Conservation (phyloP, 2,329 filamentous ascomycete genomes). For the Fusarium miscanthi region DNA sequence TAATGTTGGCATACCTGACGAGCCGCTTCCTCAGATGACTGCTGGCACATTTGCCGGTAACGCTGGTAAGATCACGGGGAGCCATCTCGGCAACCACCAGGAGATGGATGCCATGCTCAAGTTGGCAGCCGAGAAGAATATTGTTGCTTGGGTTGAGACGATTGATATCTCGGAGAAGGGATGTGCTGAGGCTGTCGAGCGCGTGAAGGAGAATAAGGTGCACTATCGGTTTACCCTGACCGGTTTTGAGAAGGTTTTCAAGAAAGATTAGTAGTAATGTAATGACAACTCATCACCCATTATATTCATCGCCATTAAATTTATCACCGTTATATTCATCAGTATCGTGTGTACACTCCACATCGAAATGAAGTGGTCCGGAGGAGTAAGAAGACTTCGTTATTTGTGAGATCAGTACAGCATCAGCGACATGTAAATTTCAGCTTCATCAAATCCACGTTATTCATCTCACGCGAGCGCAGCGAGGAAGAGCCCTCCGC, state of each 20-base stretch:
- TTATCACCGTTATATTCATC: not conserved
- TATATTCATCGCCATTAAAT: not conserved
- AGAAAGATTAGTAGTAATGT: slow-evolving; percentile 10
- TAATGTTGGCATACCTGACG: slow-evolving; percentile 66
- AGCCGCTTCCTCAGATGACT: slow-evolving; percentile 57
- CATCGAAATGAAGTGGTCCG: accelerated
- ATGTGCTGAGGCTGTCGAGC: slow-evolving; percentile 75
- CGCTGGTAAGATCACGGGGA: slow-evolving; percentile 62
- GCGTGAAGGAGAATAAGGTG: slow-evolving; percentile 77
- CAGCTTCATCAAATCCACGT: not conserved
- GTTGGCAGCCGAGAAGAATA: slow-evolving; percentile 65
- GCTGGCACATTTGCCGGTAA: slow-evolving; percentile 61
- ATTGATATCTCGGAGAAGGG: slow-evolving; percentile 74
- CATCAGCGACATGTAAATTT: too few species aligned
- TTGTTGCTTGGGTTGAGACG: slow-evolving; percentile 68
- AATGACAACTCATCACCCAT: not conserved
- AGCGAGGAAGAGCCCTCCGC: not conserved
- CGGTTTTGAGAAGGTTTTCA: slow-evolving; percentile 73
- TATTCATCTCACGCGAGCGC: not conserved
- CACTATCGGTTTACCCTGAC: slow-evolving; percentile 78
- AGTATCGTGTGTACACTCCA: accelerated
- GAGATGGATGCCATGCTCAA: slow-evolving; percentile 69
- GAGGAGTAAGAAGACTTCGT: accelerated
- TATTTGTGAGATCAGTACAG: too few species aligned
- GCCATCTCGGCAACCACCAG: slow-evolving; percentile 70